phyloP scores from a whole-genome alignment of 1,284 basidiomycete species.

The Ceratobasidium sp. region DNA sequence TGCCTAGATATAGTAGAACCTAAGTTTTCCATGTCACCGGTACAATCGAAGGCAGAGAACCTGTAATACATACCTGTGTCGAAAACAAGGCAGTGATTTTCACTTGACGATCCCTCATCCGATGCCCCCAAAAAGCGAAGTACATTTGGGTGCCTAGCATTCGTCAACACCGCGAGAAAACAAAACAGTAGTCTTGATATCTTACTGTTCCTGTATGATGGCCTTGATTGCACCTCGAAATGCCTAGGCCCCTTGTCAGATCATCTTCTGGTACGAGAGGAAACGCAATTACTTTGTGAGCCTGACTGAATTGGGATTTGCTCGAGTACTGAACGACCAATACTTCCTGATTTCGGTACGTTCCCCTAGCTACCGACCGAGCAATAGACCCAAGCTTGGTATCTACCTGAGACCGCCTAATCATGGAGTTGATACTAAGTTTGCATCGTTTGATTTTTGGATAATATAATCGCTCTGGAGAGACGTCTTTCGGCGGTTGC shows the following conservation, averaged over 20 bases:
- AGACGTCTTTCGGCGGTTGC: not conserved
- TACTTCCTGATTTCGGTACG: not conserved
- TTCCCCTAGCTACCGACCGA: not conserved
- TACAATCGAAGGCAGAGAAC: not conserved
- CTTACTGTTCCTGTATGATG: slow-evolving; percentile 18
- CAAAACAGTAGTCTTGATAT: no score
- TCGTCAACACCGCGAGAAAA: not conserved
- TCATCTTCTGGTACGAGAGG: no score
- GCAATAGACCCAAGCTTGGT: not conserved
- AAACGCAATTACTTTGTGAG: slow-evolving; percentile 3
- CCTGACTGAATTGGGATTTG: not conserved
- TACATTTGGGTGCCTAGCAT: slow-evolving; percentile 20
- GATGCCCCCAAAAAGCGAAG: slow-evolving; percentile 22
- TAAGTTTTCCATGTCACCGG: not conserved
- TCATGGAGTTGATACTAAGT: not conserved
- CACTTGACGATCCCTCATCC: not conserved
- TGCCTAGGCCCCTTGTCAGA: not conserved
- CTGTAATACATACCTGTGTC: slow-evolving; percentile 23
- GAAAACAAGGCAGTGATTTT: slow-evolving; percentile 15
- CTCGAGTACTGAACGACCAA: slow-evolving; percentile 32
- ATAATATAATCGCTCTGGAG: not conserved
- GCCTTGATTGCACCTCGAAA: not conserved
- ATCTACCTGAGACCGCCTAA: not conserved
- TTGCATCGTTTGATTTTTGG: slow-evolving; percentile 17
- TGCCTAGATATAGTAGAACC: not conserved